Base-by-base conservation (phyloP, 2,329 filamentous ascomycete genomes). In the Fusarium tuaranense region DNA sequence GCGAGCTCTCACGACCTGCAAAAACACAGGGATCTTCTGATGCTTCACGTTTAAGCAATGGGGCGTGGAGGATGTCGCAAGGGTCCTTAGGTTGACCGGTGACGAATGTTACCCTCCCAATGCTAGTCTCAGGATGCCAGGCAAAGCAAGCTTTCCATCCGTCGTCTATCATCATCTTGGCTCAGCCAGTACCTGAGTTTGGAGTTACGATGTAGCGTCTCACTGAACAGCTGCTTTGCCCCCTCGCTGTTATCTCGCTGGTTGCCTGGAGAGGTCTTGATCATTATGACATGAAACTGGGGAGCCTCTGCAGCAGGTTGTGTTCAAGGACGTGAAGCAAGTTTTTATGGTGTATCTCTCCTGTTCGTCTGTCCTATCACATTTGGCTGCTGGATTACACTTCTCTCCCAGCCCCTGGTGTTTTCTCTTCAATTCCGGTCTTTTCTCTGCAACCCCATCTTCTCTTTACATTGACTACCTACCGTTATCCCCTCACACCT, bases 91-190 rank as follows among this genome's bases (percentile, higher is more conserved):
- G 30, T 65, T 44, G 32, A 73, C 60, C 53, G 48, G 27, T 46
- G 30, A 38, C 27, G 22, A 32, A 67, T 65, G 60, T 36, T 41
- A 70, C 32, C 65, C 32, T 53, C 44, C 41, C 10, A 51, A 30
- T 53, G n/a, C 39, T 44, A 63, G 25, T 69, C 72, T 67, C 66
- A 59, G 72, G 63, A 63, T 74, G 63, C 69, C 69, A 55, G 20
- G 39, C 58, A 34, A 25, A 57, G 69, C n/a, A 68, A 70, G 18
- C 22, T 65, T 44, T 41, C 25, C 44, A 46, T 34, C 25, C 41
- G 27, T 16, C 30, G 34, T 55, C 32, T 39, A 27, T 39, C 41
- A 34, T 38, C 44, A 55, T 66, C 38, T 20, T 61, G 41, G 41
- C 18, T n/a, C 32, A 41, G 27, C 39, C 18, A 57, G 48, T 57